phyloP scores from a whole-genome alignment of 352 stramenopile genomes.

The Sclerospora graminicola region DNA sequence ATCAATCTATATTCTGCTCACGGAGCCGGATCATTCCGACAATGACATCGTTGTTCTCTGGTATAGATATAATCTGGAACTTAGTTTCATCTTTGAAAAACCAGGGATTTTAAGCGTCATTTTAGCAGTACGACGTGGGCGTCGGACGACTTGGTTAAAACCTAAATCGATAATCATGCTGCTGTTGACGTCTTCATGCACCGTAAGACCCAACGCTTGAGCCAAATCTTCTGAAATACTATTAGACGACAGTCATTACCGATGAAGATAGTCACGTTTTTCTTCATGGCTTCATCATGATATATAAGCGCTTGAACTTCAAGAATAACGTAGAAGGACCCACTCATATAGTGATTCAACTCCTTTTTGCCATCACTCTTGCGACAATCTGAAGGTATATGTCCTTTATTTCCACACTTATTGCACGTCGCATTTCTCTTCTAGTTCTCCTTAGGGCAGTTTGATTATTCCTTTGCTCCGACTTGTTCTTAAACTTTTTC shows the following conservation, averaged over 20 bases:
- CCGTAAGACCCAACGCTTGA: background rate
- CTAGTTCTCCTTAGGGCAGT: background rate
- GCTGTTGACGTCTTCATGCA: background rate
- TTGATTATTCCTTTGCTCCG: no score
- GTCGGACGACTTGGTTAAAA: background rate
- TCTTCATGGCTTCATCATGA: background rate
- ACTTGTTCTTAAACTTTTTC: no score
- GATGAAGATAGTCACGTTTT: conserved; percentile 1
- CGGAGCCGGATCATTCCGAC: no score
- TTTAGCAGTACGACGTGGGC: background rate
- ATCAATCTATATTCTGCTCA: no score
- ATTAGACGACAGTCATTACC: conserved; percentile 3
- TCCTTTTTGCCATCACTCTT: no score
- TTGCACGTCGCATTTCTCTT: conserved; percentile 9
- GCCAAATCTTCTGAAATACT: background rate
- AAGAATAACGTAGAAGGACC: background rate
- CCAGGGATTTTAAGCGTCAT: conserved; percentile 1
- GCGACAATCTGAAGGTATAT: background rate
- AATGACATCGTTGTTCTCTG: no score
- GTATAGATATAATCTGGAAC: no score
- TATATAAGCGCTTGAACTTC: background rate
- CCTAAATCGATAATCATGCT: conserved; percentile 1
- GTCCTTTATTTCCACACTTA: conserved; percentile 1
- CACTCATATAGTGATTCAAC: background rate
- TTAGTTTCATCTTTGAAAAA: no score